A percentile compares a stretch with the other conserved stretches of the same genome.
These are phyloP conservation scores for Scutellaria minor DNA, from an alignment of 257 asterid species.

Conservation along the genomic window DNA sequence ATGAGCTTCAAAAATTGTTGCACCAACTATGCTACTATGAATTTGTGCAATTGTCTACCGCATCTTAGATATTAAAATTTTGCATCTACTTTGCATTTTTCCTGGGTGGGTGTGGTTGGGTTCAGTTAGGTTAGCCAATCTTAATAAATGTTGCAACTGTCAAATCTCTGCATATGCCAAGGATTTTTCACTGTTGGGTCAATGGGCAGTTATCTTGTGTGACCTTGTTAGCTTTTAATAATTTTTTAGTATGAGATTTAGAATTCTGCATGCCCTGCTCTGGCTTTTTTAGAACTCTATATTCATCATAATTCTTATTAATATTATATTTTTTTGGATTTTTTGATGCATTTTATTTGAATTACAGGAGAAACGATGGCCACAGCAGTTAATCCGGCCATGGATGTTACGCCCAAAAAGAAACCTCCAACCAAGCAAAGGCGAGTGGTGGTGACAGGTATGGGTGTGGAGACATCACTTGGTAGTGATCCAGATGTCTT, in stretches of 20 bases:
- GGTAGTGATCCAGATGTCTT: conserved; percentile 74
- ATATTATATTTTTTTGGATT: background rate
- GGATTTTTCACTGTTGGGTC: conserved; percentile 25
- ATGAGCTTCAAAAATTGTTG: conserved; percentile 31
- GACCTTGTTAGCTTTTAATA: conserved; percentile 29
- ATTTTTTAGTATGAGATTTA: conserved; percentile 1
- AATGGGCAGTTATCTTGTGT: conserved; percentile 31
- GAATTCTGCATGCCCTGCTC: background rate
- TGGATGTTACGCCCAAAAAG: conserved; percentile 56
- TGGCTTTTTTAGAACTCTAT: background rate
- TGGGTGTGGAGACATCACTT: conserved; percentile 17
- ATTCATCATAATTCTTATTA: background rate
- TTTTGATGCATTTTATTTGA: conserved; percentile 24
- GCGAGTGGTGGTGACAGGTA: too few relatives aligned
- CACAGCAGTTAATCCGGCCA: conserved; percentile 51
- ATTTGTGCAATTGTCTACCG: background rate
- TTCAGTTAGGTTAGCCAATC: conserved; percentile 44
- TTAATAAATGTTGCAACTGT: conserved; percentile 34
- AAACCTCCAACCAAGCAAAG: conserved; percentile 48
- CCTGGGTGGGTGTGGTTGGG: conserved; percentile 45
- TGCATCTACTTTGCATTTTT: conserved; percentile 28
- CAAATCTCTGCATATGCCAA: background rate
- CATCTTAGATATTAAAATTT: background rate
- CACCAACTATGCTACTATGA: conserved; percentile 1
- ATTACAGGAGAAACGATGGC: conserved; percentile 60